Conservation (phyloP, 768 basidiomycete species). For the Lanmaoa rubissima region DNA sequence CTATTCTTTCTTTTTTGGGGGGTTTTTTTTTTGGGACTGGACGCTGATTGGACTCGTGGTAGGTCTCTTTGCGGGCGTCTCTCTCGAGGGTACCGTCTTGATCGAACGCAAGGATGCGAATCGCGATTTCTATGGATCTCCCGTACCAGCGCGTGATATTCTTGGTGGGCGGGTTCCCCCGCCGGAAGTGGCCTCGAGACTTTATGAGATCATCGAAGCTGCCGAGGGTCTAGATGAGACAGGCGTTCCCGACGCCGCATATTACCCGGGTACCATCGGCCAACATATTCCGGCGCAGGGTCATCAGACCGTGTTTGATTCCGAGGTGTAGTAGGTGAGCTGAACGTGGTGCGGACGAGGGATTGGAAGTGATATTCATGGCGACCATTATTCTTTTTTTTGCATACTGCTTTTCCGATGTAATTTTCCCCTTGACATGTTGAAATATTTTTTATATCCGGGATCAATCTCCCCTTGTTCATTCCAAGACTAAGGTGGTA, state of each 20-base stretch:
- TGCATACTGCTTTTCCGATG: background rate
- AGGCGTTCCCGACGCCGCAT: slow-evolving; percentile 73
- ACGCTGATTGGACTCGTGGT: background rate
- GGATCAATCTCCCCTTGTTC: background rate
- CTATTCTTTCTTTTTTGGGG: too few species aligned
- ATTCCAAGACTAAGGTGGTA: background rate
- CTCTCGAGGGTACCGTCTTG: slow-evolving; percentile 90
- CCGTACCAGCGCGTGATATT: slow-evolving; percentile 86
- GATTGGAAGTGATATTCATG: background rate
- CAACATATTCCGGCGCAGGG: slow-evolving; percentile 51
- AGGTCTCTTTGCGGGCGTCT: slow-evolving; percentile 94
- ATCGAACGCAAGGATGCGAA: slow-evolving; percentile 97
- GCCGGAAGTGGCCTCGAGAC: slow-evolving; percentile 88
- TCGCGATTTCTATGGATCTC: slow-evolving; percentile 92
- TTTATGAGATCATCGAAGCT: slow-evolving; percentile 97
- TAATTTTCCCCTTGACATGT: background rate
- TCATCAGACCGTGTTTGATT: slow-evolving; percentile 71
- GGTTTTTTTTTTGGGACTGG: background rate
- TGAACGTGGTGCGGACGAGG: background rate
- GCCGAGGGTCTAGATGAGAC: slow-evolving; percentile 91
- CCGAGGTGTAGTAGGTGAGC: slow-evolving; percentile 43
- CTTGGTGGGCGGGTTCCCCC: slow-evolving; percentile 92
- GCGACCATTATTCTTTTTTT: background rate
- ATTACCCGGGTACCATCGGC: slow-evolving; percentile 66
- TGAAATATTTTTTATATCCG: slow-evolving; percentile 13